Conservation (phyloP, 1,284 basidiomycete genomes). For the Boletus semigastroideus region DNA sequence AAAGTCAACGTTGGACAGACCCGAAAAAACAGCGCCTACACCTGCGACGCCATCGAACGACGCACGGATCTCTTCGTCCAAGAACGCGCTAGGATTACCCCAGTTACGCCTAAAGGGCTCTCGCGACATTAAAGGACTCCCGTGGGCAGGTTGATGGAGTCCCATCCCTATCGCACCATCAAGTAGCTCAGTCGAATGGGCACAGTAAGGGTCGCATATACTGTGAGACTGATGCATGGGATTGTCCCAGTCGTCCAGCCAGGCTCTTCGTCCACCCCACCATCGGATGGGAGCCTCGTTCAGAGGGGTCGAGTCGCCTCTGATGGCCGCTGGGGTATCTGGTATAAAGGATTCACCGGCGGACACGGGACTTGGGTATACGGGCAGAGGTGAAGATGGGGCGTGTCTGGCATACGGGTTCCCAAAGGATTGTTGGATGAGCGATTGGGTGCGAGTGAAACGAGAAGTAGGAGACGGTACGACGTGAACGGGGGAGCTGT, state of each 20-base stretch:
- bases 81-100: slow-evolving; percentile 11
- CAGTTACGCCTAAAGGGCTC: slow-evolving; percentile 1
- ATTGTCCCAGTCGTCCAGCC: slow-evolving; percentile 24
- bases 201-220: background rate
- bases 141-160: background rate
- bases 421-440: slow-evolving; percentile 20
- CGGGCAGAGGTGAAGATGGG: background rate
- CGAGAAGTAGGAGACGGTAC: slow-evolving; percentile 5
- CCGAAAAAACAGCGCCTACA: background rate
- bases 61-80: slow-evolving; percentile 23
- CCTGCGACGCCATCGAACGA: slow-evolving; percentile 13
- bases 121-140: background rate
- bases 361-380: background rate
- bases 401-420: background rate
- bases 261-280: slow-evolving; percentile 20
- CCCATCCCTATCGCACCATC: background rate
- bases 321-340: background rate
- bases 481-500: slow-evolving; percentile 7
- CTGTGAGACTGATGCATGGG: background rate
- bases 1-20: background rate
- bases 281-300: slow-evolving; percentile 22
- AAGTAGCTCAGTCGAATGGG: background rate
- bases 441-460: slow-evolving; percentile 17
- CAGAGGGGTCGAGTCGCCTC: slow-evolving; percentile 15
- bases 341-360: background rate